Base-by-base conservation (phyloP, 2,329 filamentous ascomycete species). In the Neophaeococcomyces aloes region DNA sequence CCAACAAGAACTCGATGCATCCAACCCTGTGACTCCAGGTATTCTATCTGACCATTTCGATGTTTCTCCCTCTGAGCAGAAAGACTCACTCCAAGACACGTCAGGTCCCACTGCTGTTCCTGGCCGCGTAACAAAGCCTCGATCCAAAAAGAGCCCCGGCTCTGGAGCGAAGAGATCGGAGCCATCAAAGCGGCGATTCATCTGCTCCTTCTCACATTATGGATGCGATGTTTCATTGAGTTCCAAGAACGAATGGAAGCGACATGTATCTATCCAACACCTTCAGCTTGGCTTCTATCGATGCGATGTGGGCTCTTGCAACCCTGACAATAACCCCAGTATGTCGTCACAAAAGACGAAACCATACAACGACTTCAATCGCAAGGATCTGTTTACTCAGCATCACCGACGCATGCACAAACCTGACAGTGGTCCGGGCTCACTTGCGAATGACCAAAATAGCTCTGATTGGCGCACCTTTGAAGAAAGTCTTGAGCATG, bases 161-260 rank as follows among this genome's bases (percentile, higher is more conserved):
- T 55, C 53, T 33, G 53, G 53, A 27, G 53, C 53, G 17, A 55
- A 55, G 45, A 40, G 53, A 46, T 53, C 53, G 13, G 53, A 55
- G 44, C 53, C 53, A 7, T 52, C 53, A 15, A 55, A 55, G 44
- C 51, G 53, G 31, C 74, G 78, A 0, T 93, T 89, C 57, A 70
- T 73, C 27, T 96, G 89, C 61, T 79, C 86, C 44, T 87, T 95
- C 60, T 69, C 75, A 21, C 79, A 77, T 44, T 91, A 88, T 46
- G 83, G 82, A 27, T 96, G 89, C 64, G 54, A 53, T 1, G 76
- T 79, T 2, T 78, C 73, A 1, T 93, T 94, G 56, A 74, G 75
- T 3, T 80, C 75, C 53, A 94, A 94, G 66, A 94, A 94, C 59
- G 88, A 95, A 61, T 95, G 89, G 89, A 95, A 95, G 63, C 78